Evolutionary conservation across 2,329 filamentous ascomycete genomes (phyloP).

Genomic region (Ceratocystis cacaofunesta): DNA sequence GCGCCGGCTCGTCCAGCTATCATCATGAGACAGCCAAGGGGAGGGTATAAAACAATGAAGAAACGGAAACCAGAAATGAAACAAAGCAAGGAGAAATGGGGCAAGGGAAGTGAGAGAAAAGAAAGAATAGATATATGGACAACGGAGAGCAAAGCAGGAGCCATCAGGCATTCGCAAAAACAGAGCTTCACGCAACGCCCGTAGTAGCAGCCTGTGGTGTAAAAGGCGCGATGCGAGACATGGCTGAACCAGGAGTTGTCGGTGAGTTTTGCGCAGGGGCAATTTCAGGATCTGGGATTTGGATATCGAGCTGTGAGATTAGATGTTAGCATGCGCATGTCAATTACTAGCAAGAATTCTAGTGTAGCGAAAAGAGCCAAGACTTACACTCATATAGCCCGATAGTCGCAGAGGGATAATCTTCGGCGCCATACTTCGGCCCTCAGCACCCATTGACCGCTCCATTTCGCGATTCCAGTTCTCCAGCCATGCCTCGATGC

Average conservation of each 20-base stretch:
- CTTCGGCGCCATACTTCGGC: conserved; percentile 43
- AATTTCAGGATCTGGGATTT: conserved; percentile 66
- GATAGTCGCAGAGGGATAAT: conserved; percentile 68
- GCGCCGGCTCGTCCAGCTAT: neutral
- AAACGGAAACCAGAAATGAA: neutral
- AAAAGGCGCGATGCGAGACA: neutral
- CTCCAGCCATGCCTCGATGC: conserved; percentile 68
- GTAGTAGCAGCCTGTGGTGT: neutral
- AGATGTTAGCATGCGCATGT: neutral
- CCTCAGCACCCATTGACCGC: conserved; percentile 36
- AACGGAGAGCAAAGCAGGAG: neutral
- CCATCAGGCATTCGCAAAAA: neutral
- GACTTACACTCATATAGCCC: conserved; percentile 67
- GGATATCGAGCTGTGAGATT: conserved; percentile 51
- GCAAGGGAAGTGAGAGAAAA: neutral
- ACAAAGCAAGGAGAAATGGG: neutral
- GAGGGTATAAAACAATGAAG: conserved; percentile 1
- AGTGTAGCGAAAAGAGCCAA: neutral
- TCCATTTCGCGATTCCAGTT: conserved; percentile 68
- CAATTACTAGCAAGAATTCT: neutral
- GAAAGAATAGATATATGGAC: neutral
- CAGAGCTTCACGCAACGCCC: neutral
- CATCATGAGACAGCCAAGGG: neutral
- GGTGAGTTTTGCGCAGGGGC: conserved; percentile 36
- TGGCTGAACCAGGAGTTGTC: conserved; percentile 24